Evolutionary conservation across 1,284 basidiomycete genomes (phyloP), one percentile per base, ranked within the genome.

Genomic region (Rhodotorula sp.): DNA sequence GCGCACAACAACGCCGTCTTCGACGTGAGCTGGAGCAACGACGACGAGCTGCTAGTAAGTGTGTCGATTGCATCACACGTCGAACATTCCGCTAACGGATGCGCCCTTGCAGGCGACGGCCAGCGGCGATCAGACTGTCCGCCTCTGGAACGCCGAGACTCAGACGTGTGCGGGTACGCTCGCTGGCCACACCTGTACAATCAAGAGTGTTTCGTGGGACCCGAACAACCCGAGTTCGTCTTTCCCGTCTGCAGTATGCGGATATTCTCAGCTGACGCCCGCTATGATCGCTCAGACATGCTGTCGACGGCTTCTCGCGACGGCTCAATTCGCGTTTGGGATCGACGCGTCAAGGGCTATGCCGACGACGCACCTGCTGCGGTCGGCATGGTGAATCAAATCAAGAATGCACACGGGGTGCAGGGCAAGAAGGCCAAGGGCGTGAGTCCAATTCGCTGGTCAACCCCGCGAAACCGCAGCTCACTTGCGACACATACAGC

Each of bases 1-100:
- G 71, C 77, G 3, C 79, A 80, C 63, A 50, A 72, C 48, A 80
- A 79, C 56, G 78, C 79, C 42, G 65, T 80, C 44, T 80, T 79
- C 67, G 79, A 78, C 57, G 8, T 80, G 8, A 42, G 53, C 8
- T 79, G 78, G 78, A 72, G 69, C 34, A 16, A 52, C 13, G 75
- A 79, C 68, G 78, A 79, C 46, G n/a, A 44, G 7, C 34, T 65
- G 4, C 67, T 79, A 23, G 78, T 77, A 41, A 42, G 77, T 41
- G 7, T 13, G 0, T 23, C 13, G 23, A 9, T 23, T 7, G 7
- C 3, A n/a, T 14, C 7, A 23, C 44, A 19, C 61, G 54, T 27
- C 34, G 34, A 5, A 34, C 5, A 34, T 34, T 2, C 34, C 34
- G 44, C 50, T 16, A 25, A 41, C 14, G 14, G 21, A 44, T 13